phyloP scores from a whole-genome alignment of 2,329 filamentous ascomycete species.

The Aspergillus arachidicola region DNA sequence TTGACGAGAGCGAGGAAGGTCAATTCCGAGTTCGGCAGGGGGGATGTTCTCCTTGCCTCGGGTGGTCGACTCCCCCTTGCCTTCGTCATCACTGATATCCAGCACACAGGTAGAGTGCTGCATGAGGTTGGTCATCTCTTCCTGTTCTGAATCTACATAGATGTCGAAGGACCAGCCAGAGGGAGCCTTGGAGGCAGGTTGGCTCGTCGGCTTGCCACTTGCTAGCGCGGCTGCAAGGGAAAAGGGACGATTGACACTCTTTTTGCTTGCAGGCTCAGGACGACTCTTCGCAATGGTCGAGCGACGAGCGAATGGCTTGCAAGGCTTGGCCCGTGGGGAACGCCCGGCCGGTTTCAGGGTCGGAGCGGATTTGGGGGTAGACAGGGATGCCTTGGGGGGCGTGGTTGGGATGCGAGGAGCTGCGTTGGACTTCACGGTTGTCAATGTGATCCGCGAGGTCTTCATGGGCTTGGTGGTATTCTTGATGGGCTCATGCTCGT shows the following conservation, averaged over 20 bases:
- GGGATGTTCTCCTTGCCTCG: conserved; percentile 93
- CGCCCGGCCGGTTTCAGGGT: conserved; percentile 74
- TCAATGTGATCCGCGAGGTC: conserved; percentile 43
- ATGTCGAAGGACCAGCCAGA: conserved; percentile 85
- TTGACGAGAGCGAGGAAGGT: conserved; percentile 52
- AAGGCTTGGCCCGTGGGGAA: conserved; percentile 73
- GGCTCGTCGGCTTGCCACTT: conserved; percentile 54
- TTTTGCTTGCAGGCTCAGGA: conserved; percentile 63
- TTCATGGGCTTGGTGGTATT: conserved; percentile 54
- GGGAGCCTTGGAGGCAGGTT: conserved; percentile 52
- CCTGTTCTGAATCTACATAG: conserved; percentile 85
- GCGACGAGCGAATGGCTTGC: conserved; percentile 69
- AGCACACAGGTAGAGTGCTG: conserved; percentile 85
- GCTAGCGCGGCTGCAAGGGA: conserved; percentile 75
- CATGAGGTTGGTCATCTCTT: conserved; percentile 89
- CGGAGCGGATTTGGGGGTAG: conserved; percentile 53
- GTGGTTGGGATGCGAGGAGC: conserved; percentile 25
- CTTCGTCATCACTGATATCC: conserved; percentile 87
- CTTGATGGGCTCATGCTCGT: conserved; percentile 34
- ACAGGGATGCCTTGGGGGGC: conserved; percentile 32
- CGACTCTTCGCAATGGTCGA: conserved; percentile 66
- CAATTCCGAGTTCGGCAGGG: conserved; percentile 63
- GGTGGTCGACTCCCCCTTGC: conserved; percentile 53
- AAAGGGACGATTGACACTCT: conserved; percentile 64
- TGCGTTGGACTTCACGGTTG: conserved; percentile 24